Percentiles rank a stretch among this genome's conserved stretches.
Conservation (phyloP, 805 yeast genomes). For the Nakazawaea wyomingensis region DNA sequence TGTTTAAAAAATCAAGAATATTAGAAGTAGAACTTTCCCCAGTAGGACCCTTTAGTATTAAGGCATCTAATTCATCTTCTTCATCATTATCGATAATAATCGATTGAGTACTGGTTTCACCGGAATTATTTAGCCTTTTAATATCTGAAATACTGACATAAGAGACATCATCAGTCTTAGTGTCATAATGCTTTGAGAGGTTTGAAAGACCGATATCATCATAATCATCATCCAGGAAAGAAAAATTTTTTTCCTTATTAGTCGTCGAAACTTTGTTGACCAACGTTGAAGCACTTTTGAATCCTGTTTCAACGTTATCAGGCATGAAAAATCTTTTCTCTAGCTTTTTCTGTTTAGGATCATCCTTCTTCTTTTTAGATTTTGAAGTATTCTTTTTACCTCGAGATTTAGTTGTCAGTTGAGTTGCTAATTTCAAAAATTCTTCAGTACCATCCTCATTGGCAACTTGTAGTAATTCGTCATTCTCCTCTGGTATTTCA, state of each 20-base stretch:
- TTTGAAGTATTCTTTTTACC: slow-evolving; percentile 19
- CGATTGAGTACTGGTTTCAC: neutral
- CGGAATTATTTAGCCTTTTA: slow-evolving; percentile 1
- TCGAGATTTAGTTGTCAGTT: slow-evolving; percentile 46
- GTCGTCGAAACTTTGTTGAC: slow-evolving; percentile 26
- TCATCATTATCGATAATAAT: slow-evolving; percentile 7
- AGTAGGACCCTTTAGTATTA: neutral
- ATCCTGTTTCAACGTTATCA: slow-evolving; percentile 62
- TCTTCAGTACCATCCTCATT: slow-evolving; percentile 56
- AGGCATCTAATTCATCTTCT: slow-evolving; percentile 12
- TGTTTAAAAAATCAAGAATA: neutral
- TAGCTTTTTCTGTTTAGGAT: slow-evolving; percentile 13
- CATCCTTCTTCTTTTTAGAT: slow-evolving; percentile 6
- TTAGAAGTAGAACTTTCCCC: neutral
- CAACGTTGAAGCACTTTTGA: slow-evolving; percentile 45
- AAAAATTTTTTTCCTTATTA: neutral
- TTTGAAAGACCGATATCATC: too few relatives aligned
- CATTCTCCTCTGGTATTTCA: slow-evolving; percentile 67
- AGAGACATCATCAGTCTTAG: slow-evolving; percentile 15
- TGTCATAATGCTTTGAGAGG: neutral
- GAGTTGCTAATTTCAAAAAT: slow-evolving; percentile 62
- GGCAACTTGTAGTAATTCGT: slow-evolving; percentile 40
- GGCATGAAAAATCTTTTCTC: slow-evolving; percentile 66
- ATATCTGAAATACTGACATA: slow-evolving; percentile 12
- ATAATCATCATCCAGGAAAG: slow-evolving; percentile 14